These are phyloP conservation scores for Colletotrichum spinosum DNA, from an alignment of 2,329 filamentous ascomycete species.

Conservation along the genomic window DNA sequence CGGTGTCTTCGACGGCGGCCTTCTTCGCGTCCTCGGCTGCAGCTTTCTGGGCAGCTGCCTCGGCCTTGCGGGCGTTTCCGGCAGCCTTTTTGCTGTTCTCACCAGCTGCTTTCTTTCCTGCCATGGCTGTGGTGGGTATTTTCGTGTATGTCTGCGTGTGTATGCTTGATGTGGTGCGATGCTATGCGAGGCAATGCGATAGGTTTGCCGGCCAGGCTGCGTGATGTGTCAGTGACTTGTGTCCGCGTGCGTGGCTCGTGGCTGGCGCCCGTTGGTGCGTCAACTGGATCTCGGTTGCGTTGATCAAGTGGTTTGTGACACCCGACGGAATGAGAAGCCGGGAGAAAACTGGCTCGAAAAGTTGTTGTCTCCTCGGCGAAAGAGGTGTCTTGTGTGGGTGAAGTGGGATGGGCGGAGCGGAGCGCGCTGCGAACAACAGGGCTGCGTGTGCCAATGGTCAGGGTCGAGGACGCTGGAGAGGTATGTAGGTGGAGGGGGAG, in stretches of 20 bases:
- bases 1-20: constrained; percentile 74
- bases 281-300: constrained; percentile 12
- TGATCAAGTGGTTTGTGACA: constrained; percentile 26
- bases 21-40: constrained; percentile 76
- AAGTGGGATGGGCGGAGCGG: constrained; percentile 23
- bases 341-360: constrained; percentile 26
- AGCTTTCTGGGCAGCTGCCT: constrained; percentile 83
- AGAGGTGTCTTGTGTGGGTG: constrained; percentile 8
- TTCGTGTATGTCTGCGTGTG: no score
- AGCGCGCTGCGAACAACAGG: constrained; percentile 8
- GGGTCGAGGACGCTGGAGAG: not conserved
- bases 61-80: constrained; percentile 93
- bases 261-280: constrained; percentile 29
- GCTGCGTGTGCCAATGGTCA: not conserved
- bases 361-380: constrained; percentile 34
- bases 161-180: constrained; percentile 1
- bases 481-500: not conserved
- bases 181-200: constrained; percentile 32
- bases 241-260: constrained; percentile 27
- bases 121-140: constrained; percentile 61
- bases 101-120: constrained; percentile 73
- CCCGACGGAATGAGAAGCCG: constrained; percentile 11
- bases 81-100: constrained; percentile 91
- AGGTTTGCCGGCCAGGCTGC: constrained; percentile 10
- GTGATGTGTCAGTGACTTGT: constrained; percentile 14